These are phyloP conservation scores for Saccharomycopsis capsularis DNA, from an alignment of 805 yeast genomes.

Conservation along the genomic window DNA sequence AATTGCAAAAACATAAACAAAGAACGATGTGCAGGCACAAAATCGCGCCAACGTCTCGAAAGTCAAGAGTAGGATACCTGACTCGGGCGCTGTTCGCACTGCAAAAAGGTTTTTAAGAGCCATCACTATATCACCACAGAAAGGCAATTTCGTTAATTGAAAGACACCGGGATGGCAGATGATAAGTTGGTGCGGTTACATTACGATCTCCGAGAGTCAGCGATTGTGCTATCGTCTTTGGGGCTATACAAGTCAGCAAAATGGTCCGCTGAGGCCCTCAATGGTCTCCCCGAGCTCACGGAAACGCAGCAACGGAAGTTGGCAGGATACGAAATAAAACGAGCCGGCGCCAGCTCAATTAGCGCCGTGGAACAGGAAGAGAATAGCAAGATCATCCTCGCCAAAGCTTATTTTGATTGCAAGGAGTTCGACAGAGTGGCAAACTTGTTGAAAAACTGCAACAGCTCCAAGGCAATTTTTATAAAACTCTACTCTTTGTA, in stretches of 20 bases:
- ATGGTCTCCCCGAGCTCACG: slow-evolving; percentile 40
- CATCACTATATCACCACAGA: neutral
- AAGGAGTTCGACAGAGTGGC: slow-evolving; percentile 82
- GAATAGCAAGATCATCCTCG: slow-evolving; percentile 46
- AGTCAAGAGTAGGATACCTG: neutral
- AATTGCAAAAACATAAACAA: too few relatives aligned
- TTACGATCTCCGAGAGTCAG: slow-evolving; percentile 11
- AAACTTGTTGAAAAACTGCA: slow-evolving; percentile 44
- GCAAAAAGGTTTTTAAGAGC: neutral
- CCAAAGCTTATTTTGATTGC: slow-evolving; percentile 68
- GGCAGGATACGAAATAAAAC: neutral
- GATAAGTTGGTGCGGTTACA: slow-evolving; percentile 10
- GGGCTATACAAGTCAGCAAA: slow-evolving; percentile 38
- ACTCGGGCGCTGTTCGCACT: neutral
- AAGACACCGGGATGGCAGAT: slow-evolving; percentile 1
- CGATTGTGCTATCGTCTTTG: slow-evolving; percentile 5
- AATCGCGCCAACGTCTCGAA: too few relatives aligned
- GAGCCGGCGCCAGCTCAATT: slow-evolving; percentile 9
- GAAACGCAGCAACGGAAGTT: slow-evolving; percentile 21
- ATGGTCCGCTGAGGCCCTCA: slow-evolving; percentile 79
- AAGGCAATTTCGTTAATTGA: neutral
- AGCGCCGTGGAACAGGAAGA: slow-evolving; percentile 28
- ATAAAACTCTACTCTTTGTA: slow-evolving; percentile 61
- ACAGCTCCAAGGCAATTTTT: slow-evolving; percentile 48
- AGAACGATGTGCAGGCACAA: neutral